Evolutionary conservation across 768 basidiomycete species (phyloP), one percentile per base, ranked within the genome.

Genomic region (Myochromella boudieri): DNA sequence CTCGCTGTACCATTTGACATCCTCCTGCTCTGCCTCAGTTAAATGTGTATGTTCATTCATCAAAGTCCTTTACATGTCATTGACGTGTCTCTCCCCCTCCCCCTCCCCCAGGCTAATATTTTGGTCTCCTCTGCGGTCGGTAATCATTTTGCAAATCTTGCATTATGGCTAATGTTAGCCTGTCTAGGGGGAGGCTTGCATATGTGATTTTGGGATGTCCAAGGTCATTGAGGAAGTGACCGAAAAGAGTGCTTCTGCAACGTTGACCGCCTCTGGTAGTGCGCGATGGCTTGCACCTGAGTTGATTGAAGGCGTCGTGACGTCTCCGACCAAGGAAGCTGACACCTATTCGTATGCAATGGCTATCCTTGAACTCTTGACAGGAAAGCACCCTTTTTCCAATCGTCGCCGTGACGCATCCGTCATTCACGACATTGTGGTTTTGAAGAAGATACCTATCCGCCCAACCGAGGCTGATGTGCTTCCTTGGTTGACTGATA

Each of bases 121-220:
- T 63, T 85, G 15, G 78, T 85, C 14, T 73, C 77, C 2, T 60
- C 63, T n/a, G 60, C 68, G 45, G 82, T 79, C 48, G 56, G 64
- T 46, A 37, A 3, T 9, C 25, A 47, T 32, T 21, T 15, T 20
- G 32, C 36, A 5, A 4, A 21, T 15, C 10, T 22, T 28, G 20
- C 3, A 5, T 14, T 28, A 17, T 17, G 3, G 33, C 43, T 48
- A 20, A 38, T 15, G 39, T 37, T 46, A 14, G 6, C 20, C 28
- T 29, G 21, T 10, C 4, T 41, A 83, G 82, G 75, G 71, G 10
- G 66, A 76, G 51, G 75, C 81, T 20, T 68, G 76, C 25, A 77
- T 85, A 11, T 79, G 77, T 49, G 82, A 85, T 53, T 84, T 85
- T 57, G 81, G 82, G 33, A 76, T 84, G 66, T 77, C 82, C 14